Conservation (phyloP, 768 basidiomycete species). For the Termitomyces sp. region DNA sequence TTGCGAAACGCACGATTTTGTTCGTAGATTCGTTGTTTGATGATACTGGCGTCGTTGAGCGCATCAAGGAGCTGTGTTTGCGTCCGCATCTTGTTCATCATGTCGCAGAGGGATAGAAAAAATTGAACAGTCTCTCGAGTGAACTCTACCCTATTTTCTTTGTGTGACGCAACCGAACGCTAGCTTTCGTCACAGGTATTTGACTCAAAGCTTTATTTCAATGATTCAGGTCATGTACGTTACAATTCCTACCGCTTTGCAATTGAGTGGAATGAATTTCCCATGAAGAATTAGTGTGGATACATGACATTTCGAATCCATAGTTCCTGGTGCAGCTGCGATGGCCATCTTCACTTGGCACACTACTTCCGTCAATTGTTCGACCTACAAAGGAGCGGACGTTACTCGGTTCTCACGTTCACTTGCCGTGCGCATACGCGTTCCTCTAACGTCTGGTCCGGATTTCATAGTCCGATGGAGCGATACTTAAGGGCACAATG, state of each 20-base stretch:
- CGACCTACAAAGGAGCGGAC: neutral
- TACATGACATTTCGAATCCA: no score
- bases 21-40: slow-evolving; percentile 87
- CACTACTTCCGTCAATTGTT: neutral
- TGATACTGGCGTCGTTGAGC: slow-evolving; percentile 68
- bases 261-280: no score
- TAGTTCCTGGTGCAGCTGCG: no score
- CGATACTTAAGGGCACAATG: neutral
- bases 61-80: slow-evolving; percentile 76
- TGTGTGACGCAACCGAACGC: no score
- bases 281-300: no score
- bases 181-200: no score
- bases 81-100: slow-evolving; percentile 72
- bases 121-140: no score
- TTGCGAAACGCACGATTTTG: slow-evolving; percentile 82
- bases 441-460: neutral
- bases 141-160: no score
- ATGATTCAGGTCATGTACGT: no score
- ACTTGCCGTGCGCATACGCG: neutral
- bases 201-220: no score
- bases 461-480: neutral
- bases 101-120: slow-evolving; percentile 72
- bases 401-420: neutral
- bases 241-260: no score
- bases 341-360: no score